Conservation (phyloP, 163 green algal genomes). For the Scenedesmus sp. region DNA sequence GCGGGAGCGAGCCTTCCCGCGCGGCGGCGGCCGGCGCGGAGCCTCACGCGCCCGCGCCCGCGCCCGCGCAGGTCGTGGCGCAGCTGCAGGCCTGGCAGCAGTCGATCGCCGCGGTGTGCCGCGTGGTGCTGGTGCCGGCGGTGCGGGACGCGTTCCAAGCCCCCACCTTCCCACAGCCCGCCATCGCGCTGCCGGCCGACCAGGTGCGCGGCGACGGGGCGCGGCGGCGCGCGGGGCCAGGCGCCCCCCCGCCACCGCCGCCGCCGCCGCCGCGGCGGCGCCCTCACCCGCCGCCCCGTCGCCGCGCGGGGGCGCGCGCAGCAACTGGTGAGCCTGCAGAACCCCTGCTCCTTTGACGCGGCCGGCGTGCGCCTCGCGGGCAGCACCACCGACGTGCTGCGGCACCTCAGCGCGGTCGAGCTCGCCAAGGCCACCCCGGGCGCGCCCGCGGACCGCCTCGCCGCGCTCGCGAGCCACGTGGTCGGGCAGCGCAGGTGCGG, state of each 20-base stretch:
- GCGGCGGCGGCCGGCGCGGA: neutral
- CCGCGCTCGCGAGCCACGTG: conserved; percentile 66
- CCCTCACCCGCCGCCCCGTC: too few species aligned
- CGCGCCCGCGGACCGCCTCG: conserved; percentile 61
- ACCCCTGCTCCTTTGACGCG: conserved; percentile 59
- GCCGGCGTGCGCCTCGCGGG: conserved; percentile 54
- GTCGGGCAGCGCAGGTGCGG: conserved; percentile 71
- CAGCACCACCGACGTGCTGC: conserved; percentile 63
- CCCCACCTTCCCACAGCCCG: conserved; percentile 79
- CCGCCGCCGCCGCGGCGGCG: neutral
- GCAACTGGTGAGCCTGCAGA: conserved; percentile 63
- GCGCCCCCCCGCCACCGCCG: too few species aligned
- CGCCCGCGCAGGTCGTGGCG: conserved; percentile 53
- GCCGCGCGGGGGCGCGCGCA: neutral
- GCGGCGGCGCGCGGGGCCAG: too few species aligned
- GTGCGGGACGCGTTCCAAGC: conserved; percentile 70
- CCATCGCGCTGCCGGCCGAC: conserved; percentile 42
- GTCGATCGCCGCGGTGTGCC: conserved; percentile 24
- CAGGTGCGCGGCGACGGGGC: too few species aligned
- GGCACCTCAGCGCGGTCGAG: conserved; percentile 51
- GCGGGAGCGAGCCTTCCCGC: neutral
- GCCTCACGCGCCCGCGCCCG: neutral
- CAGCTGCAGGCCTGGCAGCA: conserved; percentile 53
- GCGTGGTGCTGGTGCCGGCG: conserved; percentile 76
- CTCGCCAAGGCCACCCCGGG: conserved; percentile 20